Evolutionary conservation across 192 early-diverging fungal species (phyloP), one percentile per base, ranked within the genome.

Genomic region (Lobulomyces angularis): DNA sequence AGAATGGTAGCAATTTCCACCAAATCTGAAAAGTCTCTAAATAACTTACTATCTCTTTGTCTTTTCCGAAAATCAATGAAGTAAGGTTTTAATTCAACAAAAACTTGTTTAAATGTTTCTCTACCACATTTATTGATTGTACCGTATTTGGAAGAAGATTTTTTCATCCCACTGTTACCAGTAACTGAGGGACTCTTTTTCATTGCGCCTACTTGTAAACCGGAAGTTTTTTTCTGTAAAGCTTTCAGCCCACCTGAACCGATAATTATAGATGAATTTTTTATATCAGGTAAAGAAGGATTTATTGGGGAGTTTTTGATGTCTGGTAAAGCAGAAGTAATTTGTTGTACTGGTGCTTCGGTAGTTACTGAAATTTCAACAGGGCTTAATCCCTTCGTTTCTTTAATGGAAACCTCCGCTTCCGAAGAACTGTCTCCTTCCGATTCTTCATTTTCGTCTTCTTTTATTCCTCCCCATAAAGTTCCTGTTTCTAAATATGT

Each of bases 31-130:
- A 59, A 79, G 37, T 87, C 84, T 28, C 67, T 54, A 33, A 84
- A 77, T 2, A 87, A 58, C 44, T 67, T 77, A 3, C 74, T 77
- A 38, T 82, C 80, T 36, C 75, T 77, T 34, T 77, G 63, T 11
- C 53, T 56, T 6, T 70, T 46, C 8, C 75, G 55, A 45, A 87
- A 75, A 41, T 84, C 82, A 18, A 74, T 35, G 45, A 79, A 87
- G 40, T 81, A 87, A 9, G 82, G 82, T 44, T 49, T 45, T 0
- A 87, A 60, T 27, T 71, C 61, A 8, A 35, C 53, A 53, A 71
- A 84, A 26, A 81, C 61, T 28, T 56, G 47, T 43, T 59, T 70
- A 46, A 87, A 87, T 30, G 57, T 50, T 33, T 82, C 79, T 35
- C 74, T 69, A 51, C 27, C 61, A 39, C 38, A 27, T 46, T 21